Evolutionary conservation across 192 early-diverging fungal species (phyloP).

Genomic region (Podila horticola): DNA sequence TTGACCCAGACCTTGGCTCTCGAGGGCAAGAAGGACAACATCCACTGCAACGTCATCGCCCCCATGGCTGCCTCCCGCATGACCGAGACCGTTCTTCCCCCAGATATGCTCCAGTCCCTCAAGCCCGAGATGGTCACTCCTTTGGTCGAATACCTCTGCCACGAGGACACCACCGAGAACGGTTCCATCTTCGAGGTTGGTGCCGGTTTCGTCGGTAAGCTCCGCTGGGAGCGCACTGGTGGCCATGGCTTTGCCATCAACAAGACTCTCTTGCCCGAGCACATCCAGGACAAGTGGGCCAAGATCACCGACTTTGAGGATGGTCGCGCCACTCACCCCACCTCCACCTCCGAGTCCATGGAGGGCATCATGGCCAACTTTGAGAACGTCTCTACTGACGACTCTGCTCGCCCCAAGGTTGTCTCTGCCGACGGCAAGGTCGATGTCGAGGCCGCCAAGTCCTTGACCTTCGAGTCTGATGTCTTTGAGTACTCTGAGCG

Average conservation of each 20-base stretch:
- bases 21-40: slow-evolving; percentile 96
- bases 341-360: slow-evolving; percentile 80
- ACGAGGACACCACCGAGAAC: slow-evolving; percentile 84
- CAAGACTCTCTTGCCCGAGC: slow-evolving; percentile 84
- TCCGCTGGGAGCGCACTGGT: slow-evolving; percentile 96
- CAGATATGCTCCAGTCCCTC: slow-evolving; percentile 92
- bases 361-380: slow-evolving; percentile 88
- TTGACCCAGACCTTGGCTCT: slow-evolving; percentile 92
- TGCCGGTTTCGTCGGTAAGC: slow-evolving; percentile 92
- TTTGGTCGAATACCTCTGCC: slow-evolving; percentile 92
- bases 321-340: slow-evolving; percentile 92
- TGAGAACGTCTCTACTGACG: slow-evolving; percentile 62
- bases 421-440: slow-evolving; percentile 57
- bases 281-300: slow-evolving; percentile 80
- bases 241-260: slow-evolving; percentile 93
- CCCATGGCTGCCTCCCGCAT: slow-evolving; percentile 97
- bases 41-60: slow-evolving; percentile 93
- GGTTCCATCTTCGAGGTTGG: slow-evolving; percentile 98
- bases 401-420: slow-evolving; percentile 48
- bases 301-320: slow-evolving; percentile 94
- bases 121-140: slow-evolving; percentile 98
- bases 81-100: slow-evolving; percentile 97
- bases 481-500: slow-evolving; percentile 84
- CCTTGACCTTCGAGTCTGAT: slow-evolving; percentile 60
- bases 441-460: slow-evolving; percentile 74